Evolutionary conservation across 768 basidiomycete genomes (phyloP), one percentile per base, ranked within the genome.

Genomic region (Suillus cothurnatus): DNA sequence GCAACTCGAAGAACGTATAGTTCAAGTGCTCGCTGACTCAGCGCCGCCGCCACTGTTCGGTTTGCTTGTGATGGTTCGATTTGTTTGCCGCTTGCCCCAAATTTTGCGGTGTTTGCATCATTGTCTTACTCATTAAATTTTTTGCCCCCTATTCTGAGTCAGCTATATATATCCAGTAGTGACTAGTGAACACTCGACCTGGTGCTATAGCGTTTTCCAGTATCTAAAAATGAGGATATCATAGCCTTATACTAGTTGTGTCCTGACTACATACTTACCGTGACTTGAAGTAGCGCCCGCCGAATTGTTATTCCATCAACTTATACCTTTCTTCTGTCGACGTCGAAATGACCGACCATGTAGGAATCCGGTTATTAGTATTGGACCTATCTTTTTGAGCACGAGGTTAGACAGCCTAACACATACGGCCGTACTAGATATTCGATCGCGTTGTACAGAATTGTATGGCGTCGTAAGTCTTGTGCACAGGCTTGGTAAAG

Each of bases 151-250:
- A n/a, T n/a, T n/a, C n/a, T n/a, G n/a, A n/a, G n/a, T n/a, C n/a
- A n/a, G n/a, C n/a, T n/a, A 9, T 9, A 9, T 74, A 36, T 72
- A 62, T 21, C 32, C 61, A n/a, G 34, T 28, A 49, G 47, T 49
- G 5, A 2, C n/a, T n/a, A n/a, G n/a, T n/a, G 12, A 12, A n/a
- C 14, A 3, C 23, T 26, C 26, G 47, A 7, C 12, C 6, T 19
- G 12, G 14, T 47, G 14, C 12, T n/a, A n/a, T n/a, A n/a, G n/a
- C n/a, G n/a, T n/a, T n/a, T n/a, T n/a, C n/a, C n/a, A n/a, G n/a
- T n/a, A n/a, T n/a, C n/a, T n/a, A n/a, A n/a, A n/a, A n/a, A n/a
- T n/a, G n/a, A 23, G n/a, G 11, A 47, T 47, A 26, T 28, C 4
- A 17, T 28, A 19, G 26, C 26, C 17, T 52, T 19, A 49, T 3